A percentile compares a stretch with the other conserved stretches of the same genome.
phyloP scores from a whole-genome alignment of 2,329 filamentous ascomycete species.

The Peltaster fructicola region DNA sequence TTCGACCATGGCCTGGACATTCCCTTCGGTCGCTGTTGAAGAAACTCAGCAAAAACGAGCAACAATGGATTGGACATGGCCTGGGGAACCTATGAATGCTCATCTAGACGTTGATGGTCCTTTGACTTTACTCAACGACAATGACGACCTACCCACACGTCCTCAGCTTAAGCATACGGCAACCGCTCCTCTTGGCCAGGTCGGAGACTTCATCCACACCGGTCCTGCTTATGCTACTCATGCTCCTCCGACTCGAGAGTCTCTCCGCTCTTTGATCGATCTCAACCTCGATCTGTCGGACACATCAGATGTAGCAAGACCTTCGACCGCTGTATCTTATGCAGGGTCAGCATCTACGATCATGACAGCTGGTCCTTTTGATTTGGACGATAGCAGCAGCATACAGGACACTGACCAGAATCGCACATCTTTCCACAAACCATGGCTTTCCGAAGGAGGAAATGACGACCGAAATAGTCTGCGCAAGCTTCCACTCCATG shows the following conservation, averaged over 20 bases:
- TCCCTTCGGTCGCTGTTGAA: slow-evolving; percentile 25
- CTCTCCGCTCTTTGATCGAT: slow-evolving; percentile 28
- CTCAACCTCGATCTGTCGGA: slow-evolving; percentile 22
- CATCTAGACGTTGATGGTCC: no score
- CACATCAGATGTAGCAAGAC: slow-evolving; percentile 22
- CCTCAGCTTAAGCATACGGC: slow-evolving; percentile 24
- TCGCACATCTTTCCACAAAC: slow-evolving; percentile 19
- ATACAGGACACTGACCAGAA: slow-evolving; percentile 14
- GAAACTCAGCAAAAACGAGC: slow-evolving; percentile 21
- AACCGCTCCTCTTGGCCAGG: slow-evolving; percentile 23
- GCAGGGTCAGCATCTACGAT: slow-evolving; percentile 20
- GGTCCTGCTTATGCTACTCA: slow-evolving; percentile 3
- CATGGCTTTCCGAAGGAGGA: slow-evolving; percentile 19
- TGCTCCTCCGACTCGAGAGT: slow-evolving; percentile 14
- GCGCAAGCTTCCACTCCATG: slow-evolving; percentile 16
- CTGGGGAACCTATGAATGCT: slow-evolving; percentile 8
- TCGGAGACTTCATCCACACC: slow-evolving; percentile 21
- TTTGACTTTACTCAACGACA: no score
- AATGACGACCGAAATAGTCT: slow-evolving; percentile 11
- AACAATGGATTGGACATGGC: slow-evolving; percentile 30
- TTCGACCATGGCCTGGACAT: slow-evolving; percentile 37
- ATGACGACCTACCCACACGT: no score
- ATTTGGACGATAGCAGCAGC: slow-evolving; percentile 26
- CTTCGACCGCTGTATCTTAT: slow-evolving; percentile 25
- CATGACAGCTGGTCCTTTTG: slow-evolving; percentile 28